Evolutionary conservation across 306 rosid genomes (phyloP), one percentile per base, ranked within the genome.

Genomic region (Dryas drummondii): DNA sequence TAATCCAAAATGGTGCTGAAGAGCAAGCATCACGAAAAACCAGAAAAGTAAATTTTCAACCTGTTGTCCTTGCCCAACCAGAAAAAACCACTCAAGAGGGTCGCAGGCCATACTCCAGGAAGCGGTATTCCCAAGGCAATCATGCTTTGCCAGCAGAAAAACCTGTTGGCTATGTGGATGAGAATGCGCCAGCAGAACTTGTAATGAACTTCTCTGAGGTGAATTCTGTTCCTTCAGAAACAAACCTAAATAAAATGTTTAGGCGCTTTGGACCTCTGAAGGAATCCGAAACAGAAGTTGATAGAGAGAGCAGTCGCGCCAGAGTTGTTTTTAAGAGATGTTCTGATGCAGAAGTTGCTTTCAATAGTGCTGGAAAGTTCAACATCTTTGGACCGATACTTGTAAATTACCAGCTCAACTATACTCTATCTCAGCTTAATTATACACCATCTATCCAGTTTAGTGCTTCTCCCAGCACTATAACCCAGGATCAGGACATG

Each of bases 231-330:
- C 99, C 97, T 44, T 85, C 92, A 75, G 97, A 90, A 82, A 42
- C 85, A 49, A 88, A 67, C 81, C 85, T 94, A 77, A 94, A 90
- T 77, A 94, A 73, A 80, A 91, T 87, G 93, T 94, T 94, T 83
- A 87, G 80, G 89, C 91, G 90, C 45, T 94, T 94, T 85, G 98
- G 98, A 74, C 93, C 97, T n/a, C 78, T 94, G 12, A 88, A 83
- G 84, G 96, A 90, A 82, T 83, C 86, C 64, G 97, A 94, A 83
- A 94, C 98, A 63, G 98, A 91, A 83, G 97, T 94, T 55, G 97
- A 91, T 80, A 84, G 91, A 48, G 85, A 90, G 77, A 88, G 89
- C 73, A 85, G 97, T 72, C 96, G 97, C 70, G 98, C 98, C 10
- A 88, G 97, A 84, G 98, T 94, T 75, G 88, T 94, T 75, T 94